Conservation (phyloP, 176 grass and related monocot genomes). For the Juncus inflexus region DNA sequence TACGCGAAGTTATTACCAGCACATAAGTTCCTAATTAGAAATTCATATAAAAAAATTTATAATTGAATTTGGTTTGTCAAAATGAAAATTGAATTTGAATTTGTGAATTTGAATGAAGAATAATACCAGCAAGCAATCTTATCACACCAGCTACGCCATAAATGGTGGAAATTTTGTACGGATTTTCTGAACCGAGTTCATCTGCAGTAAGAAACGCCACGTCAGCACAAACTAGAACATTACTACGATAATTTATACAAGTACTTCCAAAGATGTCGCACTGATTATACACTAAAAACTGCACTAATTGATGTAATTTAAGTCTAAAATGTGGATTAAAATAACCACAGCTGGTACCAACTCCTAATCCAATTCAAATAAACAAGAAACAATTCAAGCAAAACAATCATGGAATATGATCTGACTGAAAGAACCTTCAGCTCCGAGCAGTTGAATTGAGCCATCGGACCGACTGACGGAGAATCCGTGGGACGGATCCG, state of each 20-base stretch:
- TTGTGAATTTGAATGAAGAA: background rate
- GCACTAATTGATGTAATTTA: constrained; percentile 1
- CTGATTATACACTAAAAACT: background rate
- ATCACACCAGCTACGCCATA: constrained; percentile 47
- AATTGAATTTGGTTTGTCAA: no score
- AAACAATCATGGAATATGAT: background rate
- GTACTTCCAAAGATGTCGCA: no score
- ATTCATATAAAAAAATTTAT: constrained; percentile 23
- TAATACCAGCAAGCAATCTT: constrained; percentile 49
- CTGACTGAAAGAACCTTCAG: constrained; percentile 36
- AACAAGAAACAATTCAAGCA: background rate
- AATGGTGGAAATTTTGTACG: constrained; percentile 41
- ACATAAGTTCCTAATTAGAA: constrained; percentile 73
- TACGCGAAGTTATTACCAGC: constrained; percentile 78
- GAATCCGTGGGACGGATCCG: constrained; percentile 49
- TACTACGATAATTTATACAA: no score
- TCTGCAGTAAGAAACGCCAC: constrained; percentile 10
- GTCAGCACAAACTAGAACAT: background rate
- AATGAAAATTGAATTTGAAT: background rate
- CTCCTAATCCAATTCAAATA: background rate
- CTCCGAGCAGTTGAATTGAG: constrained; percentile 40
- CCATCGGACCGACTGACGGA: constrained; percentile 59
- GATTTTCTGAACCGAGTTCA: constrained; percentile 28
- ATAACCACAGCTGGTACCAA: no score
- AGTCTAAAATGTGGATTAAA: no score